Evolutionary conservation across 768 basidiomycete species (phyloP).

Genomic region (Lactifluus echinatus): DNA sequence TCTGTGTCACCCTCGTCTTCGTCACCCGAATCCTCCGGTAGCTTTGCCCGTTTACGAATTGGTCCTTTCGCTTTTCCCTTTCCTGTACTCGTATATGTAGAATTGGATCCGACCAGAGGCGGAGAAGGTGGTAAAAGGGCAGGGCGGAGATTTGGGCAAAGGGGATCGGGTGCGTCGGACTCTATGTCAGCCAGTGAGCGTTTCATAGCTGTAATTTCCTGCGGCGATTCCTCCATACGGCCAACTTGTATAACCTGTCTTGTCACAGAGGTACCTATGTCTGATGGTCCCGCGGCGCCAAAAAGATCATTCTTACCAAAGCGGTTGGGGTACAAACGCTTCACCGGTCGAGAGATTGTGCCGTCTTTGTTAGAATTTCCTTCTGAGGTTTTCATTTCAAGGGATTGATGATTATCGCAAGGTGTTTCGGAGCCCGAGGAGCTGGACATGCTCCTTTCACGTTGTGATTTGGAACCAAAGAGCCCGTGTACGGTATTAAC

Average conservation of each 20-base stretch:
- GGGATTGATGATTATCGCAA: conserved; percentile 16
- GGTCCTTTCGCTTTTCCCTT: conserved; percentile 32
- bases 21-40: conserved; percentile 25
- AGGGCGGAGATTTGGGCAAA: conserved; percentile 20
- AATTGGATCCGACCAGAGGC: conserved; percentile 32
- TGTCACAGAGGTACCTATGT: not conserved
- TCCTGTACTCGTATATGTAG: conserved; percentile 23
- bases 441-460: conserved; percentile 18
- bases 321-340: conserved; percentile 7
- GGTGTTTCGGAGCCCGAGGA: conserved; percentile 15
- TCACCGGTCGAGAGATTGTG: conserved; percentile 1
- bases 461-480: conserved; percentile 18
- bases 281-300: conserved; percentile 2
- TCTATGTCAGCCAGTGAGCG: conserved; percentile 5
- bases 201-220: not conserved
- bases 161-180: conserved; percentile 9
- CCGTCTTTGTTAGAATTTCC: conserved; percentile 1
- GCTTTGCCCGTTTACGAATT: conserved; percentile 43
- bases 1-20: conserved; percentile 23
- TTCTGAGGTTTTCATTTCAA: conserved; percentile 9
- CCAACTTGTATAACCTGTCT: not conserved
- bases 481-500: conserved; percentile 1
- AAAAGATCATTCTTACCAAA: conserved; percentile 17
- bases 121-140: conserved; percentile 61
- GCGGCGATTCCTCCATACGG: not conserved